phyloP scores from a whole-genome alignment of 2,329 filamentous ascomycete species.

The Tolypocladium album region DNA sequence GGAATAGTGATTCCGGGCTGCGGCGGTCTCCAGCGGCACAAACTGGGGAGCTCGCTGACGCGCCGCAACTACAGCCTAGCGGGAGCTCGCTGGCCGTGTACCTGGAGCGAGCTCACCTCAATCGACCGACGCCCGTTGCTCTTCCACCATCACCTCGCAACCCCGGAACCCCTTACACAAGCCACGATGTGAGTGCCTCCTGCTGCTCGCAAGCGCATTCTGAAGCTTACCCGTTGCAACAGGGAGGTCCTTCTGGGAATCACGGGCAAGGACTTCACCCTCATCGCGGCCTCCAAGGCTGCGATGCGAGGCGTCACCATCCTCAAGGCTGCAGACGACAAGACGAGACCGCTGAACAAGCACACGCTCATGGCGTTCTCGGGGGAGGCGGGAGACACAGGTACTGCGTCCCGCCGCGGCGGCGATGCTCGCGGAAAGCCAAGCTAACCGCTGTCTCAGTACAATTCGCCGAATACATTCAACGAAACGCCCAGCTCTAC shows the following conservation, averaged over 20 bases:
- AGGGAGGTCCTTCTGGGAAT: constrained; percentile 98
- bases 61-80: constrained; percentile 27
- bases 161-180: not conserved
- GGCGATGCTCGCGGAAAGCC: not conserved
- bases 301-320: constrained; percentile 96
- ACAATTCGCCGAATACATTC: constrained; percentile 98
- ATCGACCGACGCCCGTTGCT: not conserved
- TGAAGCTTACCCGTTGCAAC: constrained; percentile 1
- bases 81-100: constrained; percentile 4
- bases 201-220: not conserved
- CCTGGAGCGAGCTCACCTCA: constrained; percentile 1
- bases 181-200: constrained; percentile 3
- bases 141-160: constrained; percentile 4
- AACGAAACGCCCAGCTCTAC: constrained; percentile 96
- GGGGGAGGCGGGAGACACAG: constrained; percentile 91
- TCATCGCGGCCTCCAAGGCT: constrained; percentile 95
- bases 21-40: constrained; percentile 23
- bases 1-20: constrained; percentile 19
- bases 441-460: constrained; percentile 43
- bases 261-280: constrained; percentile 97
- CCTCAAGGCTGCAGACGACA: constrained; percentile 92
- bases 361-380: constrained; percentile 92
- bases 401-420: constrained; percentile 32
- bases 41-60: constrained; percentile 18
- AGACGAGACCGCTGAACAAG: constrained; percentile 86